A percentile compares a stretch with the other conserved stretches of the same genome.
These are phyloP conservation scores for Gomphus bonarii DNA, from an alignment of 1,284 basidiomycete species.

Conservation along the genomic window DNA sequence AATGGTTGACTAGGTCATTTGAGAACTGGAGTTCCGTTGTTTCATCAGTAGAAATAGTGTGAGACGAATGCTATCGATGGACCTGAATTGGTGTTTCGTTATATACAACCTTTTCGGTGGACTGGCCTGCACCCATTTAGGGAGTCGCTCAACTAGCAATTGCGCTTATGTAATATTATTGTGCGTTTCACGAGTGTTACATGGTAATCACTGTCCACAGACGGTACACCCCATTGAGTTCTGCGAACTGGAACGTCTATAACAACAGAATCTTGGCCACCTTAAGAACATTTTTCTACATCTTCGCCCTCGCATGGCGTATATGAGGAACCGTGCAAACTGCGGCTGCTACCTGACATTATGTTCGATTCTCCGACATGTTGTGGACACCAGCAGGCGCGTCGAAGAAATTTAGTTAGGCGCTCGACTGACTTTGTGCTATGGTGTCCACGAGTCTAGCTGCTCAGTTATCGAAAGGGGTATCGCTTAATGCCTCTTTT, in stretches of 20 bases:
- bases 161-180: neutral
- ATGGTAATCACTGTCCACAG: too few relatives aligned
- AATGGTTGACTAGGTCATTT: constrained; percentile 62
- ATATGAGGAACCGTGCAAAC: too few relatives aligned
- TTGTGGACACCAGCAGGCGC: too few relatives aligned
- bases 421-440: neutral
- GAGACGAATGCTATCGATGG: constrained; percentile 14
- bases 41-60: neutral
- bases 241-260: too few relatives aligned
- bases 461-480: constrained; percentile 69
- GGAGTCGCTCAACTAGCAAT: neutral
- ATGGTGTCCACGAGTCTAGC: constrained; percentile 52
- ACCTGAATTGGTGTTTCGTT: constrained; percentile 59
- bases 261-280: too few relatives aligned
- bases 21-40: constrained; percentile 45
- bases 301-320: too few relatives aligned
- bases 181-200: too few relatives aligned
- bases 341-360: too few relatives aligned
- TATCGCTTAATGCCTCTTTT: constrained; percentile 72
- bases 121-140: constrained; percentile 57
- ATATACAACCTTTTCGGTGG: constrained; percentile 54
- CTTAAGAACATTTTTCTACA: too few relatives aligned
- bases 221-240: too few relatives aligned
- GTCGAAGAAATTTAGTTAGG: neutral
- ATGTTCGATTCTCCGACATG: too few relatives aligned